A percentile compares a stretch with the other conserved stretches of the same genome.
phyloP scores from a whole-genome alignment of 768 basidiomycete species.

The Tephrocybe sp. region DNA sequence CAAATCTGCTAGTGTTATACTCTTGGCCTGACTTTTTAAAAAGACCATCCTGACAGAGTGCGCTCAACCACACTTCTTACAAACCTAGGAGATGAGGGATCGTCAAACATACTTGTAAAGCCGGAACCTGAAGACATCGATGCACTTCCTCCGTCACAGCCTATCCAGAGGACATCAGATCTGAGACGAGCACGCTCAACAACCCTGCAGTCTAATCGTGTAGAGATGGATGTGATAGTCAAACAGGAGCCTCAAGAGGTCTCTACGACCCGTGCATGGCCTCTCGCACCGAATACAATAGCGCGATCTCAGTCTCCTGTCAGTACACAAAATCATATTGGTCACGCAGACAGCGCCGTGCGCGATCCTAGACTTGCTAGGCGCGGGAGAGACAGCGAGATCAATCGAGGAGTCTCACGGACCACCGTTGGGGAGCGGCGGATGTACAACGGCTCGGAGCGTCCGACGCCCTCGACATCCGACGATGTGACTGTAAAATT shows the following conservation, averaged over 20 bases:
- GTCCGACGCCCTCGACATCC: too few species aligned
- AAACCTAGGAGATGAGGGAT: background rate
- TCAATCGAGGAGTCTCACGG: background rate
- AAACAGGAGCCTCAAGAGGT: background rate
- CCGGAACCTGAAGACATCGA: conserved; percentile 8
- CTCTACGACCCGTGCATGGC: background rate
- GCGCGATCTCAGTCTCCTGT: too few species aligned
- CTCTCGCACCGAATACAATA: background rate
- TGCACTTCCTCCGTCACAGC: background rate
- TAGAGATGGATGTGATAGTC: background rate
- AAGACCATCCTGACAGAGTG: too few species aligned
- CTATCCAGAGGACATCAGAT: background rate
- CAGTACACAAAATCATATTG: too few species aligned
- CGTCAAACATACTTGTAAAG: conserved; percentile 6
- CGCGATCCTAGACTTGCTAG: conserved; percentile 4
- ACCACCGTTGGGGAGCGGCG: background rate
- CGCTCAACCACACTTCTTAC: too few species aligned
- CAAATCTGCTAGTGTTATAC: too few species aligned
- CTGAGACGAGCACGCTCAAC: conserved; percentile 4
- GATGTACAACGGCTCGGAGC: background rate
- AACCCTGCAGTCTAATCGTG: background rate
- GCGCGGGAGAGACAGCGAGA: background rate
- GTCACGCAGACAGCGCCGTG: background rate
- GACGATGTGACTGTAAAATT: background rate
- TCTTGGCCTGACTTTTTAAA: too few species aligned